A percentile compares a stretch with the other conserved stretches of the same genome.
phyloP scores from a whole-genome alignment of 345 rosid species.

The Salix exigua region DNA sequence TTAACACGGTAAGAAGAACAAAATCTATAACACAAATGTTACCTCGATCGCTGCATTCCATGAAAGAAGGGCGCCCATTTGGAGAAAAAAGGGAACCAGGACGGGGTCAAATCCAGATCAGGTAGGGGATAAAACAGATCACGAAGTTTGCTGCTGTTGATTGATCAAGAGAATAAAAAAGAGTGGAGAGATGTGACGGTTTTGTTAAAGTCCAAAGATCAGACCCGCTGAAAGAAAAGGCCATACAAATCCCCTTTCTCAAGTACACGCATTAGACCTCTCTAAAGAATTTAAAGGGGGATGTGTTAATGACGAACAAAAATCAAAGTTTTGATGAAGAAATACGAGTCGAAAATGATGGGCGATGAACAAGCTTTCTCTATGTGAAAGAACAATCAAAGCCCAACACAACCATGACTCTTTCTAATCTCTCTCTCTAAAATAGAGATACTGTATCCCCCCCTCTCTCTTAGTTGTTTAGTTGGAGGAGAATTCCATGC shows the following conservation, averaged over 20 bases:
- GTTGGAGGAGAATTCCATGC: constrained; percentile 74
- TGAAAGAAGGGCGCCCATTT: neutral
- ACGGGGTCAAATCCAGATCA: constrained; percentile 31
- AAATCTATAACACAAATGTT: constrained; percentile 23
- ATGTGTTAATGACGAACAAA: constrained; percentile 13
- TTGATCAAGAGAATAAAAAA: constrained; percentile 29
- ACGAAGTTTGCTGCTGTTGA: constrained; percentile 23
- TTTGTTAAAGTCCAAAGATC: constrained; percentile 50
- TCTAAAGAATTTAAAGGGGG: neutral
- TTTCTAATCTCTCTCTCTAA: constrained; percentile 27
- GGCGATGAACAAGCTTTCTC: constrained; percentile 33
- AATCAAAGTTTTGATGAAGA: neutral
- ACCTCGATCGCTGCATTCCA: constrained; percentile 45
- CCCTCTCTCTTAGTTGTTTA: constrained; percentile 24
- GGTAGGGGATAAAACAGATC: constrained; percentile 29
- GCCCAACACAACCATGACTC: constrained; percentile 41
- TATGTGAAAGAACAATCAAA: constrained; percentile 43
- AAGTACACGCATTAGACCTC: constrained; percentile 11
- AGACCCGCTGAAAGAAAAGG: constrained; percentile 37
- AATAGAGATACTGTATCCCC: neutral
- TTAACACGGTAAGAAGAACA: constrained; percentile 27
- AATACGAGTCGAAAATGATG: constrained; percentile 43
- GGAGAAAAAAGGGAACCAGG: constrained; percentile 1
- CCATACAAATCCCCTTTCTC: constrained; percentile 30
- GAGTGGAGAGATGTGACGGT: constrained; percentile 47